phyloP scores from a whole-genome alignment of 2,329 filamentous ascomycete species.

The Pseudonectria buxi region DNA sequence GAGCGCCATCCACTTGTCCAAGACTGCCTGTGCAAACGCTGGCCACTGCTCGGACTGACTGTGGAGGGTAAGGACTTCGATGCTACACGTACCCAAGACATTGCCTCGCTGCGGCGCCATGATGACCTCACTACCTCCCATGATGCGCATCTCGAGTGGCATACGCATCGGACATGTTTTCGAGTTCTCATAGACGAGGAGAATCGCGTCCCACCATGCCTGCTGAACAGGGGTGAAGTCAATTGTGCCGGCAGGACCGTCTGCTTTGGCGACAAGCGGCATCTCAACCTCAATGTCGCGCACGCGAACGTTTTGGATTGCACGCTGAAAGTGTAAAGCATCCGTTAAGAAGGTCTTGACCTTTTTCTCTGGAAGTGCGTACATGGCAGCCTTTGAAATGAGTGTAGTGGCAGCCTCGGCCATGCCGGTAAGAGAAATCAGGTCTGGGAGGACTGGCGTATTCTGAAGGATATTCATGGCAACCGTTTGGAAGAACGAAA shows the following conservation, averaged over 20 bases:
- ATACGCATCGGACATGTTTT: constrained; percentile 9
- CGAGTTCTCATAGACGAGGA: constrained; percentile 3
- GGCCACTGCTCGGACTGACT: constrained; percentile 1
- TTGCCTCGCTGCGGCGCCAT: constrained; percentile 9
- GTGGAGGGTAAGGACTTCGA: constrained; percentile 5
- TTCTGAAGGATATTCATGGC: constrained; percentile 8
- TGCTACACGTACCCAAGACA: constrained; percentile 5
- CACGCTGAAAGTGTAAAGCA: constrained; percentile 9
- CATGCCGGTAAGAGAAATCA: not conserved
- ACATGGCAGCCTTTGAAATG: constrained; percentile 2
- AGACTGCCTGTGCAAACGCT: constrained; percentile 6
- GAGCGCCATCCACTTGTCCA: constrained; percentile 6
- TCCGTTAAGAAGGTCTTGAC: constrained; percentile 5
- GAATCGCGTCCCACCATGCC: constrained; percentile 10
- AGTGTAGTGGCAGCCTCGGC: constrained; percentile 2
- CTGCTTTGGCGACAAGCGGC: constrained; percentile 5
- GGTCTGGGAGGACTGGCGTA: not conserved
- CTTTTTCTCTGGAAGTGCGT: constrained; percentile 2
- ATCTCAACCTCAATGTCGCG: constrained; percentile 10
- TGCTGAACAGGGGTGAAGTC: constrained; percentile 5
- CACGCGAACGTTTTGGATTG: constrained; percentile 8
- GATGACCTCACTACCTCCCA: constrained; percentile 7
- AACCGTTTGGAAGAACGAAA: constrained; percentile 4
- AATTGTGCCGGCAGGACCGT: not conserved
- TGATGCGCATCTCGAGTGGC: constrained; percentile 11